Evolutionary conservation across 441 rosid genomes (phyloP).

Genomic region (Bocquillonia castaneifolia): DNA sequence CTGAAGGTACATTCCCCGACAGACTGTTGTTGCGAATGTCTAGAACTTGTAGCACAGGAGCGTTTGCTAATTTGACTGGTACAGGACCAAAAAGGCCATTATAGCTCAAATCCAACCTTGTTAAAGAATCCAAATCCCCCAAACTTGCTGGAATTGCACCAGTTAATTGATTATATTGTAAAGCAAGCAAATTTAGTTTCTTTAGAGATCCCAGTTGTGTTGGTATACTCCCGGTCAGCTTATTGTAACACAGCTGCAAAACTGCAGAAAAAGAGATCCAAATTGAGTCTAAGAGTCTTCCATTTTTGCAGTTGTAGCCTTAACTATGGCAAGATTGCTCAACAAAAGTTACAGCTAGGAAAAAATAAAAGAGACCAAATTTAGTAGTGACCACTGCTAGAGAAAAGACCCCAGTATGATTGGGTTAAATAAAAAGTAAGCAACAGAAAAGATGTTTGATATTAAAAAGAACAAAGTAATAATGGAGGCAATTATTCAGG

Average conservation of each 20-base stretch:
- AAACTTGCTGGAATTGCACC: conserved; percentile 89
- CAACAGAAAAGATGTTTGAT: neutral
- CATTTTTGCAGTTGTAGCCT: neutral
- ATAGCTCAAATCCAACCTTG: conserved; percentile 79
- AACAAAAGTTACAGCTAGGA: neutral
- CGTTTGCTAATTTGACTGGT: conserved; percentile 58
- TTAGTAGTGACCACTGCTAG: neutral
- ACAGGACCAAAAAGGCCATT: conserved; percentile 72
- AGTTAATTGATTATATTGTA: conserved; percentile 67
- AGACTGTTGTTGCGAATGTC: conserved; percentile 79
- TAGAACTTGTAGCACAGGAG: conserved; percentile 59
- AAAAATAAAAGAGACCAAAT: neutral
- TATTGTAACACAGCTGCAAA: conserved; percentile 85
- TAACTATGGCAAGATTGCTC: neutral
- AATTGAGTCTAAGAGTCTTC: neutral
- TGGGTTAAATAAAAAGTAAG: neutral
- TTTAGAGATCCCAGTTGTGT: conserved; percentile 66
- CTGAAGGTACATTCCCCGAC: conserved; percentile 73
- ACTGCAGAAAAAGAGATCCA: conserved; percentile 39
- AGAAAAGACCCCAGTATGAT: neutral
- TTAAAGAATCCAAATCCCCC: conserved; percentile 51
- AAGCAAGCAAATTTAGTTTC: conserved; percentile 65
- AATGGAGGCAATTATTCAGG: neutral
- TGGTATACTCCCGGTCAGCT: conserved; percentile 72
- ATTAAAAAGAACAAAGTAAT: neutral